Percentiles rank a stretch among this genome's conserved stretches.
Evolutionary conservation across 225 moss, liverwort and hornwort genomes (phyloP).

Genomic region (Asterella californica): DNA sequence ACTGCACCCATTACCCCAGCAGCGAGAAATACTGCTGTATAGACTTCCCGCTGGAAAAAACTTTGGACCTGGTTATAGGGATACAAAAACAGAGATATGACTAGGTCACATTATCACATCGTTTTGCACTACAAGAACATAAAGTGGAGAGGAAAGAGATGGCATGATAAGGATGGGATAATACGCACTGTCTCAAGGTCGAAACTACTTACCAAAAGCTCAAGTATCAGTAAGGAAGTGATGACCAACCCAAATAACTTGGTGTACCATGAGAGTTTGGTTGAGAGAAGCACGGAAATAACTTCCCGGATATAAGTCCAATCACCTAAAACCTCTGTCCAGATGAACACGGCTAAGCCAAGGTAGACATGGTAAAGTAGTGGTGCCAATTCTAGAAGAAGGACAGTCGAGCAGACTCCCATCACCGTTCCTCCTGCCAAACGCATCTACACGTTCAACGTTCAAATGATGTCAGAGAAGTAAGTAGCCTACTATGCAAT

Average conservation of each 20-base stretch:
- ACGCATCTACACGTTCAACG: constrained; percentile 83
- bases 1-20: constrained; percentile 83
- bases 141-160: not conserved
- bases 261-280: constrained; percentile 54
- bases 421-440: constrained; percentile 68
- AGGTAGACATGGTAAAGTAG: constrained; percentile 86
- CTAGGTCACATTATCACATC: too few relatives aligned
- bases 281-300: constrained; percentile 42
- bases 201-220: constrained; percentile 71
- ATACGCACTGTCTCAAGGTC: not conserved
- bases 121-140: not conserved
- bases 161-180: not conserved
- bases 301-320: constrained; percentile 40
- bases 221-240: constrained; percentile 62
- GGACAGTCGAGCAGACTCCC: constrained; percentile 63
- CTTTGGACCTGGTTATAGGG: constrained; percentile 66
- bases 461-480: constrained; percentile 11
- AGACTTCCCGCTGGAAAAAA: constrained; percentile 86
- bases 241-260: constrained; percentile 44
- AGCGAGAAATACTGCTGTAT: constrained; percentile 73
- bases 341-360: constrained; percentile 81
- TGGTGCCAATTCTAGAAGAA: constrained; percentile 72
- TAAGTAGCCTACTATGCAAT: not conserved
- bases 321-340: constrained; percentile 76
- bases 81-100: not conserved